phyloP scores from a whole-genome alignment of 371 early-diverging fungal genomes.

The Rhizopus sp. region DNA sequence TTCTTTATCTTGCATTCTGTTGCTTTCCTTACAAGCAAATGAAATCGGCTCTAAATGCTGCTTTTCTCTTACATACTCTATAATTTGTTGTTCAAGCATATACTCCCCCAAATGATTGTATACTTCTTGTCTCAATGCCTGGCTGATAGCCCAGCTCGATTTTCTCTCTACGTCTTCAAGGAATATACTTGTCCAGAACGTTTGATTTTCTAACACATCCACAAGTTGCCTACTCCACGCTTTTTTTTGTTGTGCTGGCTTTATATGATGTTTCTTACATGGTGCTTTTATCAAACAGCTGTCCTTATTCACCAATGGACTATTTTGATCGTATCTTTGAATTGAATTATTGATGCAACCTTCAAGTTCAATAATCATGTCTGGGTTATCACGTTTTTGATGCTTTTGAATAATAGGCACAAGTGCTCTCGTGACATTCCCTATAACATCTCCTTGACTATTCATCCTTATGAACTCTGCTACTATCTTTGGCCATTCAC shows the following conservation, averaged over 20 bases:
- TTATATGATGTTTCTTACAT: background rate
- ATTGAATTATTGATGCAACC: slow-evolving; percentile 28
- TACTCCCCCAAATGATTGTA: slow-evolving; percentile 39
- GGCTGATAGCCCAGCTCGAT: slow-evolving; percentile 50
- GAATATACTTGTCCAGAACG: slow-evolving; percentile 58
- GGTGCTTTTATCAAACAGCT: background rate
- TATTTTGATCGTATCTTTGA: slow-evolving; percentile 30
- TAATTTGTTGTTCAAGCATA: slow-evolving; percentile 1
- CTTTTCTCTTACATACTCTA: slow-evolving; percentile 41
- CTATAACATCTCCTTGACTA: slow-evolving; percentile 15
- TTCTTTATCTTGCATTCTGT: background rate
- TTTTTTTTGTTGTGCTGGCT: background rate
- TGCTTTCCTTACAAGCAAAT: slow-evolving; percentile 5
- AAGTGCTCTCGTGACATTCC: slow-evolving; percentile 11
- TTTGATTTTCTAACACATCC: slow-evolving; percentile 43
- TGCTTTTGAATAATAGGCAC: slow-evolving; percentile 24
- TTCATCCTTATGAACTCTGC: slow-evolving; percentile 27
- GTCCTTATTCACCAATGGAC: slow-evolving; percentile 10
- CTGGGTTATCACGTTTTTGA: background rate
- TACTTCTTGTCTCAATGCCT: slow-evolving; percentile 45
- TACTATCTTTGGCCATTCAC: slow-evolving; percentile 36
- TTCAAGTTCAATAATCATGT: slow-evolving; percentile 25
- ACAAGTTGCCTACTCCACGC: slow-evolving; percentile 39
- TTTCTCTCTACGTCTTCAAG: slow-evolving; percentile 55
- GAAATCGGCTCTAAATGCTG: slow-evolving; percentile 28